Conservation (phyloP, 2,329 filamentous ascomycete species). For the Botryosphaeria dothidea region DNA sequence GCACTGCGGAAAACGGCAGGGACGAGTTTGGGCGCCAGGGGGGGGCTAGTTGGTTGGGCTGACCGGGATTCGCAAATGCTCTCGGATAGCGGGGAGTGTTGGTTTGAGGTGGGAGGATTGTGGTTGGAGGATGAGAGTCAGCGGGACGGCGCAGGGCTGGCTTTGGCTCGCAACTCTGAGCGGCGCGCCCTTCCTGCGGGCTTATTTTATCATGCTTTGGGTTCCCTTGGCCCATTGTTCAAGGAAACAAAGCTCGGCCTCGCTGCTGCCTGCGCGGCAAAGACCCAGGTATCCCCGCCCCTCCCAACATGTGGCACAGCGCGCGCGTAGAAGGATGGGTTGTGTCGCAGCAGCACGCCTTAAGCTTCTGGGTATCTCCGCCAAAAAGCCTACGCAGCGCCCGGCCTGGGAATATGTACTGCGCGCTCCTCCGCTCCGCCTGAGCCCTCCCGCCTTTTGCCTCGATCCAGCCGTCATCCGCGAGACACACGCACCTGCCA, state of each 20-base stretch:
- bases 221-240: background rate
- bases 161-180: background rate
- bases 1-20: background rate
- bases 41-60: background rate
- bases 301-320: background rate
- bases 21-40: background rate
- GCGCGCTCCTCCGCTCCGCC: background rate
- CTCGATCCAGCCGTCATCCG: background rate
- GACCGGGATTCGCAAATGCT: background rate
- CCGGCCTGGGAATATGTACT: background rate
- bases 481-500: no score
- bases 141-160: background rate
- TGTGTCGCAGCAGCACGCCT: background rate
- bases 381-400: background rate
- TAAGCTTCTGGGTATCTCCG: background rate
- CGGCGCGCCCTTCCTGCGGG: background rate
- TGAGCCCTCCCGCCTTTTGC: background rate
- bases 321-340: background rate
- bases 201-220: slow-evolving; percentile 1
- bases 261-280: background rate
- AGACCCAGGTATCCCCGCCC: background rate
- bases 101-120: background rate
- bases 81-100: background rate
- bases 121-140: background rate
- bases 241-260: background rate